Conservation (phyloP, 2,329 filamentous ascomycete species). For the Sporothrix humicola region DNA sequence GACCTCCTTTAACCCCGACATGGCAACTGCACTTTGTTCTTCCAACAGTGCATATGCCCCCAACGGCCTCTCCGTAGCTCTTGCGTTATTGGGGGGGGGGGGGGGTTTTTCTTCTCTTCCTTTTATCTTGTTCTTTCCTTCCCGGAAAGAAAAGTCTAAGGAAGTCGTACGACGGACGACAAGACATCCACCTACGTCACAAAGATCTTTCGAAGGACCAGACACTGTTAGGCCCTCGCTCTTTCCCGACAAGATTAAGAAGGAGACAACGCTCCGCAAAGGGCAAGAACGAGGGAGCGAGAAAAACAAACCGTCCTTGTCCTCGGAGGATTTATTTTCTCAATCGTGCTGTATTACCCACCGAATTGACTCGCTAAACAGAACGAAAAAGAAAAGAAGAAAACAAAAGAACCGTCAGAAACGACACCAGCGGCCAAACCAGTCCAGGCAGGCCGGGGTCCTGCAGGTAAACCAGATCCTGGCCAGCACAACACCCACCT, state of each 20-base stretch:
- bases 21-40: background rate
- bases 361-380: background rate
- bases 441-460: background rate
- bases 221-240: background rate
- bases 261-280: background rate
- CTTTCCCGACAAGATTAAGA: background rate
- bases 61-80: background rate
- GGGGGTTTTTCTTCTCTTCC: background rate
- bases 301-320: background rate
- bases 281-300: background rate
- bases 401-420: background rate
- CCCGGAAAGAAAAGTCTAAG: background rate
- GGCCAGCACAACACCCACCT: background rate
- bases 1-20: background rate
- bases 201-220: background rate
- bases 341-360: background rate
- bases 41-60: background rate
- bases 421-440: background rate
- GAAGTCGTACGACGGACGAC: slow-evolving; percentile 4
- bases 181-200: slow-evolving; percentile 13
- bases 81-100: background rate
- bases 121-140: background rate
- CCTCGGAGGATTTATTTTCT: slow-evolving; percentile 5
- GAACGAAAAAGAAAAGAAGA: background rate
- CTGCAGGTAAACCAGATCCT: slow-evolving; percentile 21